Percentiles rank a stretch among this genome's conserved stretches.
Conservation (phyloP, 1,139 yeast species). For the Yamadazyma atlantica region DNA sequence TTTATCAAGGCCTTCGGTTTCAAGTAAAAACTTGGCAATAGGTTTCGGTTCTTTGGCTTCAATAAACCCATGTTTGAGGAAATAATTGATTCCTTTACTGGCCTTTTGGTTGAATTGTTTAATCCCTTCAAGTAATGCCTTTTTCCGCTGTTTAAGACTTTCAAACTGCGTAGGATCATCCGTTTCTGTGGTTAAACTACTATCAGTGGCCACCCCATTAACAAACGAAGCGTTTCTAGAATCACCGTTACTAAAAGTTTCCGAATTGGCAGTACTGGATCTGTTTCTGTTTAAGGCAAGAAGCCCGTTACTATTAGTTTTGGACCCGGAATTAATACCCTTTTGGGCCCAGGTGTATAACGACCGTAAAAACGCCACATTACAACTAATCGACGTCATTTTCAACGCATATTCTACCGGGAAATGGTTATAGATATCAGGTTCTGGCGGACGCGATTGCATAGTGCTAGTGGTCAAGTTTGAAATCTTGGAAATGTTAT, state of each 20-base stretch:
- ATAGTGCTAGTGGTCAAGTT: constrained; percentile 71
- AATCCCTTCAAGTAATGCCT: constrained; percentile 75
- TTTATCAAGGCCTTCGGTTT: constrained; percentile 82
- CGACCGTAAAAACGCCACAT: constrained; percentile 81
- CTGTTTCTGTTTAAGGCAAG: constrained; percentile 31
- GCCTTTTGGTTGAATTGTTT: constrained; percentile 83
- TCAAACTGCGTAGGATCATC: constrained; percentile 90
- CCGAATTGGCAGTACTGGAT: constrained; percentile 44
- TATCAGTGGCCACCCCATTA: constrained; percentile 18
- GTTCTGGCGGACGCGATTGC: constrained; percentile 60
- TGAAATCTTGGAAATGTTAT: constrained; percentile 71
- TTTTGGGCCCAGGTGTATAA: constrained; percentile 87
- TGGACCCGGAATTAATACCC: constrained; percentile 37
- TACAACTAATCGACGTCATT: constrained; percentile 74
- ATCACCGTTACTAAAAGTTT: constrained; percentile 25
- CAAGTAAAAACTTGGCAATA: constrained; percentile 73
- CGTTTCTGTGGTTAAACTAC: constrained; percentile 28
- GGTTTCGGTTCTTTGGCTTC: constrained; percentile 57
- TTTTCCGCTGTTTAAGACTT: constrained; percentile 77
- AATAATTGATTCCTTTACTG: constrained; percentile 67
- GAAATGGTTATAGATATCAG: constrained; percentile 53
- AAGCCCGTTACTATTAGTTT: constrained; percentile 7
- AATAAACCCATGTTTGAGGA: constrained; percentile 66
- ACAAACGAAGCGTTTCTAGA: constrained; percentile 37
- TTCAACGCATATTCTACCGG: constrained; percentile 84